A percentile compares a stretch with the other conserved stretches of the same genome.
Evolutionary conservation across 306 rosid species (phyloP).

Genomic region (Herpetospermum pedunculosum): DNA sequence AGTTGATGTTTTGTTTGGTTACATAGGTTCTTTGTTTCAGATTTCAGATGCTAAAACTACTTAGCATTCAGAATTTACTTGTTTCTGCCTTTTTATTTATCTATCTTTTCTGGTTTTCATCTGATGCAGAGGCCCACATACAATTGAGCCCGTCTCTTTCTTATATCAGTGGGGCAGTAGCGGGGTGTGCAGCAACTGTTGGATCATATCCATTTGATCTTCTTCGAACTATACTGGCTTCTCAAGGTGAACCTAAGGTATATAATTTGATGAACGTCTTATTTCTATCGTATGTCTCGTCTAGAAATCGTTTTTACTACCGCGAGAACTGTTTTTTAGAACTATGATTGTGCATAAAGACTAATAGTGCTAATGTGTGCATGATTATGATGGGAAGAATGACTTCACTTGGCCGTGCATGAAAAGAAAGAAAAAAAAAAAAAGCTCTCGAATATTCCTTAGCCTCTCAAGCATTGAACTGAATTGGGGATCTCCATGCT

Average conservation of each 20-base stretch:
- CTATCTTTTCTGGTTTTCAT: background rate
- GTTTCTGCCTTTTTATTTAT: background rate
- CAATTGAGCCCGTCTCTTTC: constrained; percentile 75
- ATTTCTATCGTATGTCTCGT: background rate
- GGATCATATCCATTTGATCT: constrained; percentile 98
- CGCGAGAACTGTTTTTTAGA: background rate
- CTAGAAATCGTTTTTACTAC: background rate
- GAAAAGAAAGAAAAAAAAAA: too few relatives aligned
- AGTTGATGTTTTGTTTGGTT: background rate
- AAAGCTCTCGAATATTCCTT: background rate
- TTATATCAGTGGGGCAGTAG: constrained; percentile 79
- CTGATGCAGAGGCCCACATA: constrained; percentile 70
- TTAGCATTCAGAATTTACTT: background rate
- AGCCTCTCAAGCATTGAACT: background rate
- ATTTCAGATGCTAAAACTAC: background rate
- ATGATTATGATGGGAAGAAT: background rate
- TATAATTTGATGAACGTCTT: background rate
- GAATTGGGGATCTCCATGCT: background rate
- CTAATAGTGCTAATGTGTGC: background rate
- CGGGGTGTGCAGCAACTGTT: constrained; percentile 89
- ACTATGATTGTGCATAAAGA: background rate
- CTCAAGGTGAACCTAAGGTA: constrained; percentile 99
- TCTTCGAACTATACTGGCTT: constrained; percentile 83
- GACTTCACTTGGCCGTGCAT: background rate
- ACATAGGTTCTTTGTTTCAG: background rate